Conservation (phyloP, 192 early-diverging fungal genomes). For the Hyaloraphidium curvatum region DNA sequence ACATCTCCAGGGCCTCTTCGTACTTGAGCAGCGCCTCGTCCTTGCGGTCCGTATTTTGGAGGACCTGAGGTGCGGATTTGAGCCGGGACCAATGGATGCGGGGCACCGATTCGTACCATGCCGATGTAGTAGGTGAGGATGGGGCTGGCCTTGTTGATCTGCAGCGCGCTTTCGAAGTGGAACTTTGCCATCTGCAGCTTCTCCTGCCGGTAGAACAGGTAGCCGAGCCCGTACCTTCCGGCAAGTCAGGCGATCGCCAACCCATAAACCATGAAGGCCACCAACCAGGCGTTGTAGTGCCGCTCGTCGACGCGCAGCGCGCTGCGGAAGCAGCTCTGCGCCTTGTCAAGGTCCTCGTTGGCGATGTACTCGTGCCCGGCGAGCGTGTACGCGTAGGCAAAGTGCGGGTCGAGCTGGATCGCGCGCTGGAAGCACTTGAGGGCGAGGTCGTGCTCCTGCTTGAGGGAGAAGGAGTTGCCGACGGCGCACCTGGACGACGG, state of each 20-base stretch:
- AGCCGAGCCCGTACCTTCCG: conserved; percentile 56
- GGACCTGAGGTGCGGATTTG: conserved; percentile 11
- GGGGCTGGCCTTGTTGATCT: conserved; percentile 51
- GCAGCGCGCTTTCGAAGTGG: conserved; percentile 47
- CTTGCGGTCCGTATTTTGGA: conserved; percentile 31
- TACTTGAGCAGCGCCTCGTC: conserved; percentile 37
- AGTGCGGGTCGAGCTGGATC: conserved; percentile 41
- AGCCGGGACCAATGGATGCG: neutral
- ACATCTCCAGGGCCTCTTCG: conserved; percentile 30
- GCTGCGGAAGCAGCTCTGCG: conserved; percentile 45
- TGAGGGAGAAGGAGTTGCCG: conserved; percentile 52
- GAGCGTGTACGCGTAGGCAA: conserved; percentile 67
- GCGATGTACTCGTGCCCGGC: conserved; percentile 62
- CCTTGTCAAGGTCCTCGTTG: conserved; percentile 53
- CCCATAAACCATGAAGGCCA: conserved; percentile 2
- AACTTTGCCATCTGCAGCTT: conserved; percentile 51
- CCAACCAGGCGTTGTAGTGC: conserved; percentile 73
- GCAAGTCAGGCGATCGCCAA: neutral
- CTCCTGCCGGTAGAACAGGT: conserved; percentile 46
- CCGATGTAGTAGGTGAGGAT: conserved; percentile 52
- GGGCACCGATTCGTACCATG: conserved; percentile 20
- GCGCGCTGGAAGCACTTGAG: conserved; percentile 48
- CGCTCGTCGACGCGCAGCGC: conserved; percentile 50
- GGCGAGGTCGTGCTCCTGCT: conserved; percentile 53
- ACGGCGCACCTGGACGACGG: conserved; percentile 23